These are phyloP conservation scores for Thalassiosira livingstoniorum DNA, from an alignment of 352 stramenopile species.

Conservation along the genomic window DNA sequence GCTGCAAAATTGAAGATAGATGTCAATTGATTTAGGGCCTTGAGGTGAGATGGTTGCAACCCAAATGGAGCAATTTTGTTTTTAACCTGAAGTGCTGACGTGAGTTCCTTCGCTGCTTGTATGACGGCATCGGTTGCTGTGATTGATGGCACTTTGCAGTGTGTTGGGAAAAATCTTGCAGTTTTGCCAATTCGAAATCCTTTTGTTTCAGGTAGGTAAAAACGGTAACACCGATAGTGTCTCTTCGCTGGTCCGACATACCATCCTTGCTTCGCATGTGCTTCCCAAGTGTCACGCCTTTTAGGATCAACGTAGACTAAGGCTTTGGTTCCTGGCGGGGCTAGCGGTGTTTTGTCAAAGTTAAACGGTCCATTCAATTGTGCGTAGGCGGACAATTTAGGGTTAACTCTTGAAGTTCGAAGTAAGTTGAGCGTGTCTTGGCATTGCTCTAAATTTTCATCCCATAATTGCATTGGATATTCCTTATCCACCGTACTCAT, in stretches of 20 bases:
- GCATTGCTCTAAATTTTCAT: not conserved
- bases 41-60: not conserved
- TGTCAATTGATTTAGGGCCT: not conserved
- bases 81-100: not conserved
- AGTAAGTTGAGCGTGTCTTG: constrained; percentile 22
- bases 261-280: constrained; percentile 43
- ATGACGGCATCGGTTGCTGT: not conserved
- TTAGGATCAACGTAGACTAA: constrained; percentile 8
- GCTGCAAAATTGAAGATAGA: no score
- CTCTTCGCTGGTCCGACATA: constrained; percentile 54
- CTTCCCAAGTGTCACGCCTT: constrained; percentile 18
- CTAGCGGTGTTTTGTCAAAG: constrained; percentile 27
- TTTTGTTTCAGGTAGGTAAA: constrained; percentile 42
- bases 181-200: constrained; percentile 20
- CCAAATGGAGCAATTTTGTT: not conserved
- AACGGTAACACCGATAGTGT: constrained; percentile 54
- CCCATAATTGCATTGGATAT: constrained; percentile 24
- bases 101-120: not conserved
- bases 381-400: constrained; percentile 27
- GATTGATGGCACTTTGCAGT: constrained; percentile 12
- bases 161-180: constrained; percentile 10
- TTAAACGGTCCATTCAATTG: constrained; percentile 6
- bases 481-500: constrained; percentile 14
- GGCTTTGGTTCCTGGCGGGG: constrained; percentile 19
- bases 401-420: constrained; percentile 7